These are phyloP conservation scores for Boletus patriciae DNA, from an alignment of 768 basidiomycete species.

Conservation along the genomic window DNA sequence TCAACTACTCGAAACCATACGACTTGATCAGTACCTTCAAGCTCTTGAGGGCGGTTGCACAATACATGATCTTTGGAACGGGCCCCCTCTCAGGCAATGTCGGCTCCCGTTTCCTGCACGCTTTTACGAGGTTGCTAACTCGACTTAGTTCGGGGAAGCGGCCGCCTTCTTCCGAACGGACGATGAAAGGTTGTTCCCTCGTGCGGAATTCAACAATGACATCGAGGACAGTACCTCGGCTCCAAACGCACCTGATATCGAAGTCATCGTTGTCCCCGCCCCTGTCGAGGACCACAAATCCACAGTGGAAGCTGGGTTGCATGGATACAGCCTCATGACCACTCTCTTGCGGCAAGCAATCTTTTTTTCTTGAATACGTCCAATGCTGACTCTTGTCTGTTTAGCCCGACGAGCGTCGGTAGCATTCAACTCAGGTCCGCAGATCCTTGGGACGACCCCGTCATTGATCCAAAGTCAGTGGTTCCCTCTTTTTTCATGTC, in stretches of 20 bases:
- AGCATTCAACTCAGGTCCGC: constrained; percentile 41
- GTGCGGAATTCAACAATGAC: constrained; percentile 25
- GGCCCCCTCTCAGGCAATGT: constrained; percentile 61
- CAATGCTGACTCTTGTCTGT: not conserved
- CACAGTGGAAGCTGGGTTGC: not conserved
- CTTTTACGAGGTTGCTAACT: not conserved
- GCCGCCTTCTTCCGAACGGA: constrained; percentile 36
- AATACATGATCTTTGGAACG: constrained; percentile 45
- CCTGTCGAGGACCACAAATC: not conserved
- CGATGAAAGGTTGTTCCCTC: constrained; percentile 32
- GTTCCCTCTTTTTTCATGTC: not conserved
- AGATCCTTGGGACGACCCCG: constrained; percentile 42
- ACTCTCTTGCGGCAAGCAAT: constrained; percentile 27
- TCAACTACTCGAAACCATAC: constrained; percentile 40
- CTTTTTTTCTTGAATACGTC: not conserved
- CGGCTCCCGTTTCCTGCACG: not conserved
- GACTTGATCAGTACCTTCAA: constrained; percentile 21
- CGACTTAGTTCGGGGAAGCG: constrained; percentile 27
- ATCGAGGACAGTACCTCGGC: constrained; percentile 34
- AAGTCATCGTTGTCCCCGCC: constrained; percentile 23
- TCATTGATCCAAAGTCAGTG: constrained; percentile 45
- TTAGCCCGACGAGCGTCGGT: constrained; percentile 47
- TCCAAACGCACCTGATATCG: constrained; percentile 32
- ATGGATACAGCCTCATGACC: constrained; percentile 20
- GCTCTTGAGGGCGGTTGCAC: constrained; percentile 34